Percentiles rank a stretch among this genome's conserved stretches.
Evolutionary conservation across 202 grass and related monocot genomes (phyloP).

Genomic region (Schoenoplectus triqueter): DNA sequence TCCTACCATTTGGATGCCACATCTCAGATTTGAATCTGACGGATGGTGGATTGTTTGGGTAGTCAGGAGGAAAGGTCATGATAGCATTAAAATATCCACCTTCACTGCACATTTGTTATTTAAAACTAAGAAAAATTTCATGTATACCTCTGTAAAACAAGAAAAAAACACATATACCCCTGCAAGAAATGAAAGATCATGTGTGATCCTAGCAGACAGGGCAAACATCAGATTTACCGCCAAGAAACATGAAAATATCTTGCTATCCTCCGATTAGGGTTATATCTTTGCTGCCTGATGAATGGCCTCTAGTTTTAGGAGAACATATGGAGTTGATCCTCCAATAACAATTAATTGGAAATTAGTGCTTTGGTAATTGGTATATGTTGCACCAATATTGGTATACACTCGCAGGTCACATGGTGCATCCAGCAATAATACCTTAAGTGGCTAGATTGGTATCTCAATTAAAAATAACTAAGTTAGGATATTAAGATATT

Average conservation of each 20-base stretch:
- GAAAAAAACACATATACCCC: background rate
- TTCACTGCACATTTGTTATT: background rate
- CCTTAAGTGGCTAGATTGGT: too few relatives aligned
- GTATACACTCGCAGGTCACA: too few relatives aligned
- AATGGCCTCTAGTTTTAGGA: too few relatives aligned
- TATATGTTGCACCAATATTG: too few relatives aligned
- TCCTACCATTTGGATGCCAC: slow-evolving; percentile 46
- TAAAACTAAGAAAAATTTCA: background rate
- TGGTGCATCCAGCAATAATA: too few relatives aligned
- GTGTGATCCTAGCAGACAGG: background rate
- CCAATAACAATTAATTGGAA: background rate
- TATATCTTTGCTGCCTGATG: background rate
- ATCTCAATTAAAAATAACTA: too few relatives aligned
- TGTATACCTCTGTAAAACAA: background rate
- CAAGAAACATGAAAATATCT: slow-evolving; percentile 4
- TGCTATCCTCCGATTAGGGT: background rate
- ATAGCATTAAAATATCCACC: slow-evolving; percentile 47
- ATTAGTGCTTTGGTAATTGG: background rate
- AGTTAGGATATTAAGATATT: too few relatives aligned
- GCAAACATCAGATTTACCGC: background rate
- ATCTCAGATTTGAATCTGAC: slow-evolving; percentile 42
- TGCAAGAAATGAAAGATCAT: slow-evolving; percentile 9
- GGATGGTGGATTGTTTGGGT: slow-evolving; percentile 36
- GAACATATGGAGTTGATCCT: background rate
- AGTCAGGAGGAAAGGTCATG: slow-evolving; percentile 45